Base-by-base conservation (phyloP, 2,329 filamentous ascomycete species). In the Blastomyces silverae region DNA sequence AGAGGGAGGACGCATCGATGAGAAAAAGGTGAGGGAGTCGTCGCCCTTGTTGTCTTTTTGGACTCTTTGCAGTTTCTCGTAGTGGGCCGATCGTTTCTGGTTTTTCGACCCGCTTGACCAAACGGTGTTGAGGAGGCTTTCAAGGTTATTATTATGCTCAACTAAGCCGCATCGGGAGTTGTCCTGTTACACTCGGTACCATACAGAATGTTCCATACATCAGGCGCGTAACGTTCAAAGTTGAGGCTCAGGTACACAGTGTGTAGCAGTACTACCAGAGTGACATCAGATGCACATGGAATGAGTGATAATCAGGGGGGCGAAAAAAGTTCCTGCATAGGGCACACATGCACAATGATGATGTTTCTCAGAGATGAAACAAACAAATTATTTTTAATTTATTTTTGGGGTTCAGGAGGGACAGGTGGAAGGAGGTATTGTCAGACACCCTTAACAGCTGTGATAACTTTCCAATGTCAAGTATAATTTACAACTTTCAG, bases 201-300 rank as follows among this genome's bases (percentile, higher is more conserved):
- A 42, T 10, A 42, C 56, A 22, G 56, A 59, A 59, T 59, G 37
- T 59, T 59, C 56, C 56, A 46, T 46, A 59, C 56, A 44, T 28
- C 56, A 44, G 22, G 56, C 31, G 22, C 34, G 52, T 55, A 31
- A 55, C 28, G 3, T 4, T 2, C 4, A 2, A 15, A 56, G 15
- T 1, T 2, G 25, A 13, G 4, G 34, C 53, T 20, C 48, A 31
- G 53, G 31, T 20, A 56, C 17, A 17, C 22, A 28, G 13, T 5
- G 39, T 44, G 42, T 44, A 13, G 15, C 42, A 5, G 50, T 15
- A 53, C 50, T 37, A 56, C 28, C 53, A 10, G 28, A 37, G 53
- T 34, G 53, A 31, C 53, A 56, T 56, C 28, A 20, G 31, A 34
- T n/a, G 25, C 28, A 34, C 31, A 56, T 37, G 28, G 31, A 56